These are phyloP conservation scores for Mycena amicta DNA, from an alignment of 768 basidiomycete genomes.

Conservation along the genomic window DNA sequence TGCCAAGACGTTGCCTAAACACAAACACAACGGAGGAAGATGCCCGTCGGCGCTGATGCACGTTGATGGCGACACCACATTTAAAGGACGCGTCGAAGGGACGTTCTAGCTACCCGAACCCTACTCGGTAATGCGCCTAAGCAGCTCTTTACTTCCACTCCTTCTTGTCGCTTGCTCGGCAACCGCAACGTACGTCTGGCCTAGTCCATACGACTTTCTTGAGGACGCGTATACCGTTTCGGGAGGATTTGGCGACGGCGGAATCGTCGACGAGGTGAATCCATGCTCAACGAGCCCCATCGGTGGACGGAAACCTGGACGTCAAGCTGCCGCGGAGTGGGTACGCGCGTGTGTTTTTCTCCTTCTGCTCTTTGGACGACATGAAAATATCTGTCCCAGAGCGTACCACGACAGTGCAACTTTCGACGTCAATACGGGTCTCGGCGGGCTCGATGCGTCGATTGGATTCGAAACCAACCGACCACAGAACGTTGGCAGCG, in stretches of 20 bases:
- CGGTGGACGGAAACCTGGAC: slow-evolving; percentile 6
- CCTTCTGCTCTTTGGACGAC: background rate
- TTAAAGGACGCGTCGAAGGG: too few relatives aligned
- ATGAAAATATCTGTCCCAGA: background rate
- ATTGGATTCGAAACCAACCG: slow-evolving; percentile 26
- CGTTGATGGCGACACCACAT: too few relatives aligned
- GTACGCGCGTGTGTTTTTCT: slow-evolving; percentile 7
- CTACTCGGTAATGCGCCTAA: too few relatives aligned
- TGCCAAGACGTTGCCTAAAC: too few relatives aligned
- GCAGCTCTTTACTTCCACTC: background rate
- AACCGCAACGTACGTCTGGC: slow-evolving; percentile 15
- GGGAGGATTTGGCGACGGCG: slow-evolving; percentile 6
- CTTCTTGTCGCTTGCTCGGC: background rate
- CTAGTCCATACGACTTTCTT: slow-evolving; percentile 12
- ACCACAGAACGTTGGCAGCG: slow-evolving; percentile 4
- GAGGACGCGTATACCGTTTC: slow-evolving; percentile 16
- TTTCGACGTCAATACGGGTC: slow-evolving; percentile 25
- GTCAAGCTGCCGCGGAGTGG: slow-evolving; percentile 9
- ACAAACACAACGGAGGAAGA: too few relatives aligned
- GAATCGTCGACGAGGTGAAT: slow-evolving; percentile 8
- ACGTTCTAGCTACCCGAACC: too few relatives aligned
- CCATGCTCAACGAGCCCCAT: slow-evolving; percentile 5
- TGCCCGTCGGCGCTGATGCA: too few relatives aligned
- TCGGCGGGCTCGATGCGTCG: slow-evolving; percentile 33
- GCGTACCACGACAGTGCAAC: slow-evolving; percentile 32